Base-by-base conservation (phyloP, 2,329 filamentous ascomycete genomes). In the Diaporthe sp. region DNA sequence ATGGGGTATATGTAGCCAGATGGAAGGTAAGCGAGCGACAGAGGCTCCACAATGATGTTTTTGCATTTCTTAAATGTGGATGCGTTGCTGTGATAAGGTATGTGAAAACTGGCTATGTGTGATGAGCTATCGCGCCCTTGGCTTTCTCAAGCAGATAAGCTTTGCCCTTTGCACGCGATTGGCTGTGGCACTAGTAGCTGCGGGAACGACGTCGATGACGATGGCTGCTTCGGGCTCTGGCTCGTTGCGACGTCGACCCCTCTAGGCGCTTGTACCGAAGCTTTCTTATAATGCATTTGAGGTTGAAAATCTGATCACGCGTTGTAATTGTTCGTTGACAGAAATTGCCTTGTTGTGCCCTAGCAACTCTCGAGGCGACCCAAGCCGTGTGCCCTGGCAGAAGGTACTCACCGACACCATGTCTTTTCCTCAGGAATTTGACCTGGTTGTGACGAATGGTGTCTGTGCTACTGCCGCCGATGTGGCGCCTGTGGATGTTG, bases 391-490 rank as follows among this genome's bases (percentile, higher is more conserved):
- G 17, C 8, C 4, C 17, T 15, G 4, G 25, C 17, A 4, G 6
- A 30, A 63, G 37, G 37, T 9, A 25, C 27, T 17, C 27, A 17
- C 27, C 27, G 59, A 15, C 44, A 53, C 1, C 63, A 71, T 71
- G 70, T 59, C 70, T 17, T 10, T 50, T 13, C 12, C 32, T 8
- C 55, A 63, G 6, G 76, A 79, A 42, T 84, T 82, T 70, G 84
- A 86, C 72, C 80, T 85, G 22, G 79, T 86, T 44, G 81, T 86
- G 68, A 82, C 84, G 58, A 85, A 86, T 66, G 85, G 85, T 53
- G 79, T 84, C 50, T 85, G 84, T 47, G 84, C 85, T 39, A 86
- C 85, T 2, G 84, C 84, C 0, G 79, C 81, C 2, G 85, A 87
- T 73, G 78, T 85, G 13, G 84, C 82, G 3, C 79, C 82, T 10